Conservation (phyloP, 148 eudicot species). For the Nepenthes mirabilis region DNA sequence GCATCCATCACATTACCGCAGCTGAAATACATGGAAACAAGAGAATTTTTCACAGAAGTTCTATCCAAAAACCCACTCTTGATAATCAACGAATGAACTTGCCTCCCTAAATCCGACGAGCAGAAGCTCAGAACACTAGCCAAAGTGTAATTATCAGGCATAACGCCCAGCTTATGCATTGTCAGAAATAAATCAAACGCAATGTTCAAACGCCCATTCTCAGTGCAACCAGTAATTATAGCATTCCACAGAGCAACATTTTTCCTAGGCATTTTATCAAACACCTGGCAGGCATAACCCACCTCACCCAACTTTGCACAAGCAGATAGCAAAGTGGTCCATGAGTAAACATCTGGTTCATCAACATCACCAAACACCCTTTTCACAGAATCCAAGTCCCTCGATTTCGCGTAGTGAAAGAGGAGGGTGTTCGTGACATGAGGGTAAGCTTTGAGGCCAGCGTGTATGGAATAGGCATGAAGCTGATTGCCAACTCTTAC, state of each 20-base stretch:
- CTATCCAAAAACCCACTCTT: conserved; percentile 38
- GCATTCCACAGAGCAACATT: conserved; percentile 65
- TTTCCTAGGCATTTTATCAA: conserved; percentile 47
- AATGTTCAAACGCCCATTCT: conserved; percentile 21
- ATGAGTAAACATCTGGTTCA: conserved; percentile 69
- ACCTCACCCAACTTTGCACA: conserved; percentile 53
- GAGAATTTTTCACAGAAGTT: conserved; percentile 51
- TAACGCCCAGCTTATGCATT: conserved; percentile 44
- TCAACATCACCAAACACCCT: conserved; percentile 37
- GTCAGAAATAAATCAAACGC: conserved; percentile 43
- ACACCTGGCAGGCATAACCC: conserved; percentile 34
- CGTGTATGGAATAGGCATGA: conserved; percentile 31
- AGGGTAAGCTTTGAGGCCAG: conserved; percentile 34
- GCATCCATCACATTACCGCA: conserved; percentile 34
- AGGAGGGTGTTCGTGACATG: conserved; percentile 62
- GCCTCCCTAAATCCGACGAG: conserved; percentile 38
- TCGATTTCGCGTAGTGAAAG: conserved; percentile 41
- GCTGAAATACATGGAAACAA: conserved; percentile 55
- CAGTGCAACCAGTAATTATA: conserved; percentile 57
- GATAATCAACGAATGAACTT: conserved; percentile 40
- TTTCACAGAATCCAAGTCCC: conserved; percentile 33
- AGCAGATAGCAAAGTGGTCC: conserved; percentile 66
- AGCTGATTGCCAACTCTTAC: conserved; percentile 36
- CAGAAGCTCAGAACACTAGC: conserved; percentile 66
- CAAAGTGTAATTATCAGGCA: conserved; percentile 56